Percentiles rank a stretch among this genome's conserved stretches.
Conservation (phyloP, 352 stramenopile species). For the Pythium vanterpoolii region DNA sequence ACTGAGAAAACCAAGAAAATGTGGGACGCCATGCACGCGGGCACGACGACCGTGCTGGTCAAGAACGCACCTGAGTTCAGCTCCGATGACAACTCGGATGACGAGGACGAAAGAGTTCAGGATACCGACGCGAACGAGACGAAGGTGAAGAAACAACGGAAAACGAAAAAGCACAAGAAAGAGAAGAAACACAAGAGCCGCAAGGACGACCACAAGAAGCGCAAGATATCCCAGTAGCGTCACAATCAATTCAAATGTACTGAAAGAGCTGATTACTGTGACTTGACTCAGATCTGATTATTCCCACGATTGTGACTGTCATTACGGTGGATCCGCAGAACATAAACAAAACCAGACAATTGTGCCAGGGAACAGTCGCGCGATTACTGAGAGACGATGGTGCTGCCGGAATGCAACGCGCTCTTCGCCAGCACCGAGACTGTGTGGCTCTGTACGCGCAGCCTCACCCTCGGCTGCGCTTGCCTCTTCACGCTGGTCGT, state of each 20-base stretch:
- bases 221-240: not conserved
- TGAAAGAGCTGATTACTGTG: not conserved
- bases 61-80: conserved; percentile 50
- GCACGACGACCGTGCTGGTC: conserved; percentile 34
- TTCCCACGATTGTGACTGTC: no score
- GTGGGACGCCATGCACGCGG: conserved; percentile 42
- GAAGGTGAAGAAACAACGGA: conserved; percentile 26
- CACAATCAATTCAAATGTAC: not conserved
- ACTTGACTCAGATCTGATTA: not conserved
- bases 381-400: not conserved
- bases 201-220: conserved; percentile 5
- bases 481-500: conserved; percentile 51
- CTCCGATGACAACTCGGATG: conserved; percentile 26
- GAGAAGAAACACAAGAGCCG: conserved; percentile 22
- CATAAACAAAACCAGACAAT: no score
- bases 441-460: conserved; percentile 54
- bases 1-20: conserved; percentile 46
- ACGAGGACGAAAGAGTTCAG: conserved; percentile 38
- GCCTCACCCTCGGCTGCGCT: conserved; percentile 53
- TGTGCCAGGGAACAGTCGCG: not conserved
- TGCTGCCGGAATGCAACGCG: conserved; percentile 55
- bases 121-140: conserved; percentile 27
- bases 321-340: no score
- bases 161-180: conserved; percentile 31
- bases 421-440: conserved; percentile 32